Conservation (phyloP, 169 alveolate species). For the Cyclospora cayetanensis region DNA sequence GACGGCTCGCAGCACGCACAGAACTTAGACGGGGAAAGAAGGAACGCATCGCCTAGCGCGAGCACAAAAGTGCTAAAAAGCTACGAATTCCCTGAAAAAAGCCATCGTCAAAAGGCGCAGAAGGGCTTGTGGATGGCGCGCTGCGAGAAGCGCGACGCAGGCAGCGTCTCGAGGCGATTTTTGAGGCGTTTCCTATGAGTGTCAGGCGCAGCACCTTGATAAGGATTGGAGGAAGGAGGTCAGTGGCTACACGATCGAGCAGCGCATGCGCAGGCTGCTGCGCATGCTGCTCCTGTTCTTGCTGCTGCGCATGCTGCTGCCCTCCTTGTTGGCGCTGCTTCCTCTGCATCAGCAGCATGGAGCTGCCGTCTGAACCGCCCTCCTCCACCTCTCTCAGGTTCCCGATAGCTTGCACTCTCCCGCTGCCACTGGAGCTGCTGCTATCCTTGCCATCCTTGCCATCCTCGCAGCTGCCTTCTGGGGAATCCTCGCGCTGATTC, state of each 20-base stretch:
- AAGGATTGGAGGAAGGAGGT: not conserved
- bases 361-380: not conserved
- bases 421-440: slow-evolving; percentile 32
- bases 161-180: no score
- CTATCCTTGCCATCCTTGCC: not conserved
- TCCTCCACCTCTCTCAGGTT: not conserved
- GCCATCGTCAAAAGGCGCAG: no score
- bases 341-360: not conserved
- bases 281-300: slow-evolving; percentile 24
- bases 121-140: no score
- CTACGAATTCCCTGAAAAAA: no score
- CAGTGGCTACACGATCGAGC: not conserved
- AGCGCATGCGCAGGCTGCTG: not conserved
- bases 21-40: no score
- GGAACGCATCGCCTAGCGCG: no score
- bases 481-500: no score
- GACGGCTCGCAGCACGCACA: no score
- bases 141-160: no score
- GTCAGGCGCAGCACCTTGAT: no score
- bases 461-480: not conserved
- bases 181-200: no score
- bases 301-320: not conserved
- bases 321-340: not conserved
- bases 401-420: not conserved
- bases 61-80: no score